These are phyloP conservation scores for Prunus mume DNA, from an alignment of 306 rosid species.

Conservation along the genomic window DNA sequence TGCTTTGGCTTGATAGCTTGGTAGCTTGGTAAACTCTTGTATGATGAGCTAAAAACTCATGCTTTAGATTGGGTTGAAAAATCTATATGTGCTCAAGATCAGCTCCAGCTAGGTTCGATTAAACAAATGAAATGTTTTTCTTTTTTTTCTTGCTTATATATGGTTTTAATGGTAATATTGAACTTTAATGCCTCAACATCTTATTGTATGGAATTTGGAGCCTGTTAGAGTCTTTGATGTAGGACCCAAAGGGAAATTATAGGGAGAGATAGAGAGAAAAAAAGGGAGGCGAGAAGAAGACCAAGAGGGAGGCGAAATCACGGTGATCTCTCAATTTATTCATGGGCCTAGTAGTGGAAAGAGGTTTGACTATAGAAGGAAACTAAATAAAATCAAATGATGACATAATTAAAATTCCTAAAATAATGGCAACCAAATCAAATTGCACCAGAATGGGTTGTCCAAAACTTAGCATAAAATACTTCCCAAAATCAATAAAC, in stretches of 20 bases:
- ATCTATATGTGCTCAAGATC: neutral
- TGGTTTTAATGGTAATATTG: neutral
- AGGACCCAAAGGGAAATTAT: neutral
- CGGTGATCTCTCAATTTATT: neutral
- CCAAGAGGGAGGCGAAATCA: neutral
- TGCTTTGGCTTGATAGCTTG: no score
- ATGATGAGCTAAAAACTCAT: no score
- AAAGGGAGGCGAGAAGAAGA: neutral
- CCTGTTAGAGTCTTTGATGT: neutral
- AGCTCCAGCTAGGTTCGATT: neutral
- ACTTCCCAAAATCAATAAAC: neutral
- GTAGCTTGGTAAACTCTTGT: no score
- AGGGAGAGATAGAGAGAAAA: neutral
- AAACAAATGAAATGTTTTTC: no score
- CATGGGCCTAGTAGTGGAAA: neutral
- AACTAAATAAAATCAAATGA: no score
- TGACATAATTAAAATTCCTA: no score
- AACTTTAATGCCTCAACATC: neutral
- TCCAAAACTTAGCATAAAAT: neutral
- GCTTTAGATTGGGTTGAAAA: no score
- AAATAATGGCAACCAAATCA: no score
- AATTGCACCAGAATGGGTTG: neutral
- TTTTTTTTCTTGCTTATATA: no score
- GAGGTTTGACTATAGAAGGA: no score
- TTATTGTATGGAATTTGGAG: neutral